These are phyloP conservation scores for Tilletia indica DNA, from an alignment of 1,284 basidiomycete genomes.

Conservation along the genomic window DNA sequence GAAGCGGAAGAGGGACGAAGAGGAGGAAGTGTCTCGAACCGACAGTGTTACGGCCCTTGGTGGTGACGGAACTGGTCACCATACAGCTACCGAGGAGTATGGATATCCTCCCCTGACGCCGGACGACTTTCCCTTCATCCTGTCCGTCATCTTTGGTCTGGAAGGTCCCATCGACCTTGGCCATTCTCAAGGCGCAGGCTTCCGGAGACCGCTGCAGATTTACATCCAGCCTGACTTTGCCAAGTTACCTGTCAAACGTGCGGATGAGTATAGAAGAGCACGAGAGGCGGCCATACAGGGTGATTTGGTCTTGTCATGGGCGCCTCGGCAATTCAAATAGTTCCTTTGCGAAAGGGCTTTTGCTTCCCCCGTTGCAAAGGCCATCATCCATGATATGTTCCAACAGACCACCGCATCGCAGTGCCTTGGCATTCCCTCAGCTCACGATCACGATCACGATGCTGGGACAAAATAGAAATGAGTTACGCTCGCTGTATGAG, in stretches of 20 bases:
- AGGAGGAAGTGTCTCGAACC: neutral
- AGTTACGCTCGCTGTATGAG: too few relatives aligned
- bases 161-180: slow-evolving; percentile 6
- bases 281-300: neutral
- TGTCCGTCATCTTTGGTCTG: neutral
- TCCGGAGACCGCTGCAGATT: neutral
- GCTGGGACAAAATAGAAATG: too few relatives aligned
- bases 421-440: too few relatives aligned
- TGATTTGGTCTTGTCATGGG: neutral
- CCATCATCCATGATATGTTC: too few relatives aligned
- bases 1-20: neutral
- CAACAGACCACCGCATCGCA: too few relatives aligned
- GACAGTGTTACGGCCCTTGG: neutral
- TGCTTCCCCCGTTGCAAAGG: too few relatives aligned
- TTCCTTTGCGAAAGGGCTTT: too few relatives aligned
- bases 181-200: slow-evolving; percentile 6
- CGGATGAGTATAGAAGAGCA: neutral
- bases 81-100: neutral
- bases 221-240: neutral
- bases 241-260: neutral
- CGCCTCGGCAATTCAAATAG: neutral
- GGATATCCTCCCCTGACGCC: slow-evolving; percentile 2
- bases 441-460: too few relatives aligned
- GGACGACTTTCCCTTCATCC: slow-evolving; percentile 5
- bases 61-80: neutral